Evolutionary conservation across 1,139 yeast species (phyloP), one percentile per base, ranked within the genome.

Genomic region (Kodamaea anthophila): DNA sequence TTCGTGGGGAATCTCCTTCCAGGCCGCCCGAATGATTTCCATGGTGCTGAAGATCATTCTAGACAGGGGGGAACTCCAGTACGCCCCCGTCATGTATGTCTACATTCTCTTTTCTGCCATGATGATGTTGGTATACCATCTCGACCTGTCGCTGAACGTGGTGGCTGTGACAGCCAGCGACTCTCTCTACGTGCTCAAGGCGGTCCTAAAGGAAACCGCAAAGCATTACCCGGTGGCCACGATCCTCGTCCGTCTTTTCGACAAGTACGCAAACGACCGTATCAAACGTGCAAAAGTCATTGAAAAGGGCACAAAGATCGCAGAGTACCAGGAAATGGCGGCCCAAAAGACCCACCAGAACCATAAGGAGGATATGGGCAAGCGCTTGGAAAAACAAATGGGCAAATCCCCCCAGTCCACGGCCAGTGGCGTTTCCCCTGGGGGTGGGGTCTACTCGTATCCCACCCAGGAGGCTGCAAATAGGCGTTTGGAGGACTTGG

Each of bases 1-100:
- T 2, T 76, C 86, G 5, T 78, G 91, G 83, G 87, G 91, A 9
- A 82, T 84, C 38, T 81, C 88, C 3, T 83, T 83, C 60, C 88
- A 82, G 51, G 86, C 94, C 1, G 86, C 93, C 2, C 75, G 85
- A 47, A 80, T 81, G 81, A 78, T 83, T 39, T 74, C 83, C 5
- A 65, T 77, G 36, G 78, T 83, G 32, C 61, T 76, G 26, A 80
- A 79, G 35, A 75, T 74, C 36, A 46, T 83, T 38, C 53, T 70
- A 21, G 73, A 70, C 26, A 64, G 70, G 29, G 67, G 70, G 35
- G 72, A 74, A 43, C 49, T 77, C 35, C 58, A 58, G 37, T 67
- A 68, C 44, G 65, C 77, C 47, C 80, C 82, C 15, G 74, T 77
- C 15, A 64, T 65, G 57, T 64, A 62, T 40, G 69, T 66, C n/a